Base-by-base conservation (phyloP, 2,329 filamentous ascomycete species). In the Aspergillus unguis region DNA sequence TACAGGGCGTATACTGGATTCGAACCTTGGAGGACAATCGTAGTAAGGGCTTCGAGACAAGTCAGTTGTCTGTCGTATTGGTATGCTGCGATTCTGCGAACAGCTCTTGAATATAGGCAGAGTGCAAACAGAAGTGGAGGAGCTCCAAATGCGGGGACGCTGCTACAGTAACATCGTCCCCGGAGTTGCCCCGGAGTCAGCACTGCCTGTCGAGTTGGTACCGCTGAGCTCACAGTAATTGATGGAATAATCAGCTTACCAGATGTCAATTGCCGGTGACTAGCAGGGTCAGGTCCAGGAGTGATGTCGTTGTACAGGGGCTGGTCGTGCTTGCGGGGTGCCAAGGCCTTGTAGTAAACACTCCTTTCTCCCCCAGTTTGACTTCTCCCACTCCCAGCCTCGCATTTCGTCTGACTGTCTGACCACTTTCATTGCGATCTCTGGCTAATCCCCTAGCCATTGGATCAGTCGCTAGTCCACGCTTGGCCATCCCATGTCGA, bases 111-210 rank as follows among this genome's bases (percentile, higher is more conserved):
- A 11, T 11, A 1, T 38, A 23, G n/a, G 23, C 6, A 2, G 25
- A 38, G 36, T 38, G 36, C 36, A 23, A 38, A 23, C 23, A 7
- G 6, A 38, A 38, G 17, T 23, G 6, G 36, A 6, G 17, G 41
- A 44, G n/a, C 7, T 11, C 28, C 28, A 28, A 25, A 44, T 47
- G 44, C 44, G 44, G 44, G 44, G 44, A 25, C 33, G 17, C 26
- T 47, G 35, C 44, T 40, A 47, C 44, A 23, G 44, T 47, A 47
- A 23, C 44, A 47, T 47, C 35, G 26, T 29, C 11, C 5, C 44
- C 27, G 35, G 44, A 47, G 44, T 47, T 47, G 8, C 27, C 44
- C 35, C 35, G 35, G 44, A 38, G 28, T 28, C 6, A 7, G 27
- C 27, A 8, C 4, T 42, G 40, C 26, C 28, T 8, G 17, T 25